Evolutionary conservation across 1,139 yeast genomes (phyloP).

Genomic region (Candida freyschussii): DNA sequence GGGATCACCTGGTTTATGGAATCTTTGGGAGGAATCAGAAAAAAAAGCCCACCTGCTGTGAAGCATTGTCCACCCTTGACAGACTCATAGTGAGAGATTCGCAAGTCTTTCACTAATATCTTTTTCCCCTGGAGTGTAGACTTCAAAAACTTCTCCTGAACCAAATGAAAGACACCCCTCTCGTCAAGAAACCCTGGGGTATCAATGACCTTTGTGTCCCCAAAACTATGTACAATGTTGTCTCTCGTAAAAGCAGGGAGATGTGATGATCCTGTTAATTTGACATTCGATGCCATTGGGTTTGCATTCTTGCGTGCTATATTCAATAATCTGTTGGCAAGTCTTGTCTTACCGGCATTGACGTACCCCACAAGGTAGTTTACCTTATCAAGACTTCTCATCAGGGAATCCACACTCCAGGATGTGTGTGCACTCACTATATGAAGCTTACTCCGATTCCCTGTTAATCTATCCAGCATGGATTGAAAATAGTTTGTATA

Average conservation of each 20-base stretch:
- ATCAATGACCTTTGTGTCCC: slow-evolving; percentile 38
- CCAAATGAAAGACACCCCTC: slow-evolving; percentile 32
- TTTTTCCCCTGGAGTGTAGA: slow-evolving; percentile 36
- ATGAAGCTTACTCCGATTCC: slow-evolving; percentile 6
- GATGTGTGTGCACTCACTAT: slow-evolving; percentile 23
- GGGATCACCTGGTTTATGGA: slow-evolving; percentile 38
- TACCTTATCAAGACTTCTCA: slow-evolving; percentile 29
- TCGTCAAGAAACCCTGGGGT: slow-evolving; percentile 51
- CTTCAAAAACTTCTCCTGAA: slow-evolving; percentile 33
- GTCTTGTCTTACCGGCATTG: slow-evolving; percentile 72
- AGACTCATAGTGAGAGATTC: slow-evolving; percentile 35
- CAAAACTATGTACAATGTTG: slow-evolving; percentile 34
- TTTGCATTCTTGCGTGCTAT: slow-evolving; percentile 21
- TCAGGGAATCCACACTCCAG: slow-evolving; percentile 18
- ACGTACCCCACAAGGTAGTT: slow-evolving; percentile 67
- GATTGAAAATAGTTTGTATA: slow-evolving; percentile 45
- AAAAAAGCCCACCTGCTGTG: slow-evolving; percentile 60
- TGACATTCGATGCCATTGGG: slow-evolving; percentile 11
- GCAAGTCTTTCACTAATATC: slow-evolving; percentile 21
- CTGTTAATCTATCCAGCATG: slow-evolving; percentile 27
- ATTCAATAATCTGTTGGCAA: slow-evolving; percentile 47
- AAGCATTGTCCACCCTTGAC: slow-evolving; percentile 42
- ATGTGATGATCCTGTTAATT: slow-evolving; percentile 31
- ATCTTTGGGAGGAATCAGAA: slow-evolving; percentile 40
- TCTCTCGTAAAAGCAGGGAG: slow-evolving; percentile 58